Evolutionary conservation across 1,139 yeast genomes (phyloP).

Genomic region (Geotrichum histeridarum): DNA sequence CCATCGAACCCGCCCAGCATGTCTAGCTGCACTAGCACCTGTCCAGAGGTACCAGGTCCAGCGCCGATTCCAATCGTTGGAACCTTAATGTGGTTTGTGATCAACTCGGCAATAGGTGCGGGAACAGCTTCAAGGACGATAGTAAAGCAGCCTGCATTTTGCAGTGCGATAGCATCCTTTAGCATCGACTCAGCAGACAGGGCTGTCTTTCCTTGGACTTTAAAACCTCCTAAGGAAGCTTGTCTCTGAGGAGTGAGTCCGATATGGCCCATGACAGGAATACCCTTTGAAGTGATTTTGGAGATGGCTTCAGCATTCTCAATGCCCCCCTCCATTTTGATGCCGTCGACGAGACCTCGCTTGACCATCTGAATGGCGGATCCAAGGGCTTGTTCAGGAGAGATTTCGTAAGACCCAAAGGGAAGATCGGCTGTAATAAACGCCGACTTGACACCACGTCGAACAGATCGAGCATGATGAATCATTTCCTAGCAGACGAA

Average conservation of each 20-base stretch:
- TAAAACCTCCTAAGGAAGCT: slow-evolving; percentile 77
- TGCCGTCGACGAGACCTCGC: slow-evolving; percentile 64
- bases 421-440: slow-evolving; percentile 85
- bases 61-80: slow-evolving; percentile 98
- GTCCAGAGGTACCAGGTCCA: slow-evolving; percentile 79
- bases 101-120: slow-evolving; percentile 56
- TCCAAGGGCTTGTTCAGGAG: slow-evolving; percentile 58
- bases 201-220: slow-evolving; percentile 68
- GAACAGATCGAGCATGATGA: slow-evolving; percentile 69
- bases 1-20: slow-evolving; percentile 62
- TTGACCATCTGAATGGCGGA: slow-evolving; percentile 59
- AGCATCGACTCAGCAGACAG: slow-evolving; percentile 54
- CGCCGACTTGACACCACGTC: slow-evolving; percentile 62
- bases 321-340: slow-evolving; percentile 83
- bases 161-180: slow-evolving; percentile 64
- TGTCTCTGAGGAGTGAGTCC: slow-evolving; percentile 90
- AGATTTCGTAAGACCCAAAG: slow-evolving; percentile 74
- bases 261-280: slow-evolving; percentile 88
- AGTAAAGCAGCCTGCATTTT: slow-evolving; percentile 72
- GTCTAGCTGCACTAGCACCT: slow-evolving; percentile 84
- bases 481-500: slow-evolving; percentile 48
- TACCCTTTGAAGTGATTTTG: slow-evolving; percentile 58
- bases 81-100: slow-evolving; percentile 54
- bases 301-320: slow-evolving; percentile 49
- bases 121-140: slow-evolving; percentile 86